A percentile compares a stretch with the other conserved stretches of the same genome.
Evolutionary conservation across 352 stramenopile species (phyloP).

Genomic region (Phytophthora constricta): DNA sequence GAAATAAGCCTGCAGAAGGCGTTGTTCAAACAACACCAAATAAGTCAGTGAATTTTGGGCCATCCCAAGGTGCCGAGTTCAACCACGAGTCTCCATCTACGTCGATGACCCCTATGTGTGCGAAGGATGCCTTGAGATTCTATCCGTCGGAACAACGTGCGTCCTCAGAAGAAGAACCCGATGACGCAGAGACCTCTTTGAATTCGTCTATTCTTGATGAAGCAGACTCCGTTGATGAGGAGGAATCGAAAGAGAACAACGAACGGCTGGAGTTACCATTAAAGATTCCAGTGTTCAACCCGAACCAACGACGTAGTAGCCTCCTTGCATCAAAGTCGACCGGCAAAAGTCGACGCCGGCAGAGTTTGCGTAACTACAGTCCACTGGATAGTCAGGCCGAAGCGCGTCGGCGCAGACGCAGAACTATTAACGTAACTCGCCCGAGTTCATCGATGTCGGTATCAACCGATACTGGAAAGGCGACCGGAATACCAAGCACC

Average conservation of each 20-base stretch:
- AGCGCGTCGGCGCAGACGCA: slow-evolving; percentile 55
- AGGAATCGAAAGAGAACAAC: slow-evolving; percentile 46
- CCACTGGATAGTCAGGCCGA: slow-evolving; percentile 81
- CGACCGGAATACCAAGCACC: slow-evolving; percentile 2
- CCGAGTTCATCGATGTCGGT: slow-evolving; percentile 13
- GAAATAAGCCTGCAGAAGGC: slow-evolving; percentile 18
- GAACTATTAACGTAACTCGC: slow-evolving; percentile 41
- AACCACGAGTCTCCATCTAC: slow-evolving; percentile 80
- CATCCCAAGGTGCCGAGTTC: slow-evolving; percentile 80
- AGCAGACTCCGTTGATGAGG: slow-evolving; percentile 59
- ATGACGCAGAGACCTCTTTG: slow-evolving; percentile 82
- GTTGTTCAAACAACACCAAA: slow-evolving; percentile 63
- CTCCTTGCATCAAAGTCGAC: slow-evolving; percentile 34
- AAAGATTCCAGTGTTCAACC: slow-evolving; percentile 39
- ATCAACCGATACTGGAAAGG: slow-evolving; percentile 13
- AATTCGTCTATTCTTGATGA: slow-evolving; percentile 88
- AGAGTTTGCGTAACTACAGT: slow-evolving; percentile 78
- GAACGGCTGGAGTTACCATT: slow-evolving; percentile 4
- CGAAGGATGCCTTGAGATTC: slow-evolving; percentile 60
- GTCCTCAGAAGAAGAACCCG: slow-evolving; percentile 55
- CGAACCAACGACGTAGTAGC: slow-evolving; percentile 38
- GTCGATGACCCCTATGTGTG: slow-evolving; percentile 87
- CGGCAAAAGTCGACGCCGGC: slow-evolving; percentile 52
- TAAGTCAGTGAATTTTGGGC: slow-evolving; percentile 88
- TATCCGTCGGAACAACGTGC: slow-evolving; percentile 65